Conservation (phyloP, 345 rosid species). For the Angophora floribunda region DNA sequence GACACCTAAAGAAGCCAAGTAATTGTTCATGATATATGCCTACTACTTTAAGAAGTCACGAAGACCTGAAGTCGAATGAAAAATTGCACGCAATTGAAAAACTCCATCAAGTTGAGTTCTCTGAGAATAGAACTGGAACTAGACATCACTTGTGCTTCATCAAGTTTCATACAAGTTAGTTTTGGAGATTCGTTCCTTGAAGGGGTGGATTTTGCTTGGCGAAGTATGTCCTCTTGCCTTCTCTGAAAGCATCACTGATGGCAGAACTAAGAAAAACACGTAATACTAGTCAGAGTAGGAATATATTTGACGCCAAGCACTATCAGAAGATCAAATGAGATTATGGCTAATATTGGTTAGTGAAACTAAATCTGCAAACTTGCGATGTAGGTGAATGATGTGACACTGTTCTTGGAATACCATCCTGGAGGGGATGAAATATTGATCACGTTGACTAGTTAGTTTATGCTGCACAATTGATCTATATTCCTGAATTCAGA, state of each 20-base stretch:
- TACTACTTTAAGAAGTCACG: not conserved
- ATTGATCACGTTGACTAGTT: conserved; percentile 65
- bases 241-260: not conserved
- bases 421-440: conserved; percentile 95
- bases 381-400: conserved; percentile 53
- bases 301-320: not conserved
- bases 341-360: not conserved
- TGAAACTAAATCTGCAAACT: not conserved
- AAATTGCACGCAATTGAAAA: not conserved
- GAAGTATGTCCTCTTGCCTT: not conserved
- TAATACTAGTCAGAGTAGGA: not conserved
- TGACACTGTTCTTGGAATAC: conserved; percentile 79
- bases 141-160: not conserved
- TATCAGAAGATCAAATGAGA: not conserved
- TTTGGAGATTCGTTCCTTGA: not conserved
- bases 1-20: not conserved
- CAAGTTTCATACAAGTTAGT: not conserved
- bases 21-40: not conserved
- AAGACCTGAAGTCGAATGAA: not conserved
- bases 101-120: not conserved
- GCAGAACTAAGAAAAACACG: not conserved
- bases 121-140: not conserved
- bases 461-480: not conserved
- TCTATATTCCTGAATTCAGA: not conserved
- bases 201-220: not conserved